Evolutionary conservation across 139 green algal genomes (phyloP).

Genomic region (Picochlorum sp.): DNA sequence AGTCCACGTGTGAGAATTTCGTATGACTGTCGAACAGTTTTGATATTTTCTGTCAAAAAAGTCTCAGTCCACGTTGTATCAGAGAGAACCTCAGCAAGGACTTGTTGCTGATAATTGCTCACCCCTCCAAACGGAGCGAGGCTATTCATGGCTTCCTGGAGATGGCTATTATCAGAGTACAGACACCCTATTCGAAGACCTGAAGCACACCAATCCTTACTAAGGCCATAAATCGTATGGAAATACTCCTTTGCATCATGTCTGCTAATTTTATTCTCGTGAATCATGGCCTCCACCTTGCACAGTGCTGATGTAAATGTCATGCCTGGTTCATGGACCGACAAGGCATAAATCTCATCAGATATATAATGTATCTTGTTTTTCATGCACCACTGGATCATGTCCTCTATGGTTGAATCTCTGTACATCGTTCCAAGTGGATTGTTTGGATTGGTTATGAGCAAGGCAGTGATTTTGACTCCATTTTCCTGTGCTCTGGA

Average conservation of each 20-base stretch:
- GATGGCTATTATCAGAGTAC: conserved; percentile 38
- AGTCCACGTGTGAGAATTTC: conserved; percentile 31
- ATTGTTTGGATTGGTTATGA: conserved; percentile 69
- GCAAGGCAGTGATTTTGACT: conserved; percentile 32
- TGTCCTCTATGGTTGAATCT: conserved; percentile 25
- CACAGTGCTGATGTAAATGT: conserved; percentile 34
- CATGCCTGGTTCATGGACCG: conserved; percentile 33
- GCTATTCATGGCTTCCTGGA: conserved; percentile 39
- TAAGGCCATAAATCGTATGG: conserved; percentile 48
- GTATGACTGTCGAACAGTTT: conserved; percentile 37
- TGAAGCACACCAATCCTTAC: conserved; percentile 52
- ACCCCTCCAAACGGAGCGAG: conserved; percentile 46
- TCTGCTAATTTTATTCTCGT: conserved; percentile 1
- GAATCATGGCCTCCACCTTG: conserved; percentile 29
- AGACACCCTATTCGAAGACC: conserved; percentile 62
- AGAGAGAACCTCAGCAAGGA: conserved; percentile 31
- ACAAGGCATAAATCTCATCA: conserved; percentile 72
- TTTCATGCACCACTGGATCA: conserved; percentile 50
- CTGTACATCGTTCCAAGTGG: conserved; percentile 51
- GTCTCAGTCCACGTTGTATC: conserved; percentile 40
- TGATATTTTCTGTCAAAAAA: conserved; percentile 48
- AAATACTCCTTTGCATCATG: conserved; percentile 23
- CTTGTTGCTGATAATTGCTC: conserved; percentile 28
- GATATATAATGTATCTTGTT: conserved; percentile 54
- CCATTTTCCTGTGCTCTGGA: conserved; percentile 7